phyloP scores from a whole-genome alignment of 148 eudicot genomes.

The Spergularia marina region DNA sequence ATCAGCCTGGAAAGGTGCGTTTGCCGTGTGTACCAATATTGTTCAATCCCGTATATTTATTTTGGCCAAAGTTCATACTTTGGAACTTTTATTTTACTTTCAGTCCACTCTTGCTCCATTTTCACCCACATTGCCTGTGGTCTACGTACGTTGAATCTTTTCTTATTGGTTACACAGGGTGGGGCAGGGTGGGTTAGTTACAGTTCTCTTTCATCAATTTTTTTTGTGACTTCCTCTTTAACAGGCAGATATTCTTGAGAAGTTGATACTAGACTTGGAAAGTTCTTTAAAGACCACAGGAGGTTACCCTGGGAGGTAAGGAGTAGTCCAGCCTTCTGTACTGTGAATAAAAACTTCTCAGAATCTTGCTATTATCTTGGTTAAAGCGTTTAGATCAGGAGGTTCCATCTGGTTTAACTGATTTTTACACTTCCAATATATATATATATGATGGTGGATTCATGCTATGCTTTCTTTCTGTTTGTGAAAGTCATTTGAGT shows the following conservation, averaged over 20 bases:
- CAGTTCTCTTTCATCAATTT: background rate
- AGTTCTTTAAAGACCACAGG: constrained; percentile 61
- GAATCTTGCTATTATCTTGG: background rate
- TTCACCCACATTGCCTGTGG: background rate
- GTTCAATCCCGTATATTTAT: background rate
- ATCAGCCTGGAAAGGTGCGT: constrained; percentile 93
- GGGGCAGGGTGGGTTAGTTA: background rate
- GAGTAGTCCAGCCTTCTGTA: constrained; percentile 8
- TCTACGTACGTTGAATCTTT: background rate
- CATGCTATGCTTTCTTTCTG: too few species aligned
- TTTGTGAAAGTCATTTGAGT: too few species aligned
- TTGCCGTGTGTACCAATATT: background rate
- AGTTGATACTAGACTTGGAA: constrained; percentile 74
- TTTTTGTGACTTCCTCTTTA: constrained; percentile 14
- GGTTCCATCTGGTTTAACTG: too few species aligned
- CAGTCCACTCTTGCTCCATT: background rate
- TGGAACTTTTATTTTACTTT: background rate
- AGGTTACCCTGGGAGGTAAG: constrained; percentile 80
- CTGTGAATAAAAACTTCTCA: background rate
- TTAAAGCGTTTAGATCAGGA: background rate
- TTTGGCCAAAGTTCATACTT: background rate
- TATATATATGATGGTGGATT: too few species aligned
- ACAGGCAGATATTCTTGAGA: constrained; percentile 83
- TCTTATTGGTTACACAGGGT: background rate
- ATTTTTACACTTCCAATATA: too few species aligned